Evolutionary conservation across 805 yeast genomes (phyloP).

Genomic region (Candida alai): DNA sequence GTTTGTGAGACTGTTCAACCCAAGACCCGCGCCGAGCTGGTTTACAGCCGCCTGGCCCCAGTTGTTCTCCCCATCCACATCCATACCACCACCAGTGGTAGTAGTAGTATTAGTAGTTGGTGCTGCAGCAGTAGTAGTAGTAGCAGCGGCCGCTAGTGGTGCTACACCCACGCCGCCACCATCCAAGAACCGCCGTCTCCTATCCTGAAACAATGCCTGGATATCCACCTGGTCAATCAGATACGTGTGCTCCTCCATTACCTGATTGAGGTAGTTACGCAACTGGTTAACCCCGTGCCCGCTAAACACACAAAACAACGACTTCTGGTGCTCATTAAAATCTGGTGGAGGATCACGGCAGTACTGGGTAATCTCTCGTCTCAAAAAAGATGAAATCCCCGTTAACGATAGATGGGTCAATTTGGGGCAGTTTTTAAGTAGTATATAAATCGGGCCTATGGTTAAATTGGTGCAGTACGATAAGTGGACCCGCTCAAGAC

Average conservation of each 20-base stretch:
- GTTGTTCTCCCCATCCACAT: constrained; percentile 3
- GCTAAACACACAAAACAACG: constrained; percentile 86
- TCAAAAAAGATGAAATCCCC: constrained; percentile 85
- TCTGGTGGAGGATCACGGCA: constrained; percentile 93
- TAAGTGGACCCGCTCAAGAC: constrained; percentile 88
- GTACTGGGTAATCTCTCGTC: constrained; percentile 78
- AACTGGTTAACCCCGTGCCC: constrained; percentile 82
- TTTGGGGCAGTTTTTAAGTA: constrained; percentile 77
- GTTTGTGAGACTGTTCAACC: constrained; percentile 6
- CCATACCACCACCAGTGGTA: constrained; percentile 1
- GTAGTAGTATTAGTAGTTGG: constrained; percentile 5
- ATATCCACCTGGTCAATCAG: constrained; percentile 30
- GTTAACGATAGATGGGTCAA: constrained; percentile 89
- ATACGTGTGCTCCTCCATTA: constrained; percentile 34
- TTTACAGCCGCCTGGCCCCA: not conserved
- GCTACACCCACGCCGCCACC: constrained; percentile 18
- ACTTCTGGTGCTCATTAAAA: constrained; percentile 80
- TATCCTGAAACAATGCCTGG: constrained; percentile 25
- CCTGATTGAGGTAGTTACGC: constrained; percentile 60
- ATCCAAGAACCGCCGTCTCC: constrained; percentile 24
- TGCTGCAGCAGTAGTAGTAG: not conserved
- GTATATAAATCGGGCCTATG: constrained; percentile 68
- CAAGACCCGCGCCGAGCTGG: constrained; percentile 6
- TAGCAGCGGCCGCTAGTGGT: not conserved
- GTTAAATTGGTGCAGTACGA: constrained; percentile 85